Conservation (phyloP, 2,329 filamentous ascomycete genomes). For the Fusarium sp. region DNA sequence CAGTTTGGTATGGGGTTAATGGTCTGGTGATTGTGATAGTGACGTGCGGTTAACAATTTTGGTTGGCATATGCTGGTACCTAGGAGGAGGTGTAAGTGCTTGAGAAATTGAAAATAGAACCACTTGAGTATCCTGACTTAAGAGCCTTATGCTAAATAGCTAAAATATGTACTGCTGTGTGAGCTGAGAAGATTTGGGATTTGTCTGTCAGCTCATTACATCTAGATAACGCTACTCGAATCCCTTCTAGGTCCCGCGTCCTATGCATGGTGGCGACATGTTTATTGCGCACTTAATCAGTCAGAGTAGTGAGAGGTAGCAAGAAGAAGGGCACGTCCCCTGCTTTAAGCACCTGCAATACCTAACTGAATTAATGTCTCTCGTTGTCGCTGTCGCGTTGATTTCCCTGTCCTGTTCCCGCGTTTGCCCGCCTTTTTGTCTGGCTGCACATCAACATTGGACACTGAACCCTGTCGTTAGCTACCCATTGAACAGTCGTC, state of each 20-base stretch:
- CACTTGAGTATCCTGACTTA: not conserved
- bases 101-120: not conserved
- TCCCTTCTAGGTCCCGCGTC: constrained; percentile 10
- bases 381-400: not conserved
- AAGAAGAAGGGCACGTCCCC: constrained; percentile 23
- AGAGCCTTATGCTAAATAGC: not conserved
- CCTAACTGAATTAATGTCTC: not conserved
- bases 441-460: constrained; percentile 10
- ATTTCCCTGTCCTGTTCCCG: constrained; percentile 16
- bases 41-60: constrained; percentile 21
- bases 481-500: constrained; percentile 33
- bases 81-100: not conserved
- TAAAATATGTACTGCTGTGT: not conserved
- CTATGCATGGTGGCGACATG: constrained; percentile 20
- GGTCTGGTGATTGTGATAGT: constrained; percentile 40
- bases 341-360: constrained; percentile 6
- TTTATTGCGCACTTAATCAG: constrained; percentile 14
- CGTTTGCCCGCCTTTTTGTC: constrained; percentile 35
- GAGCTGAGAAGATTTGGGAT: not conserved
- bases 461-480: constrained; percentile 38
- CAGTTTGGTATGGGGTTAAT: constrained; percentile 23
- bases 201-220: constrained; percentile 12
- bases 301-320: not conserved
- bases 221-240: not conserved
- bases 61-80: not conserved